Base-by-base conservation (phyloP, 2,329 filamentous ascomycete genomes). In the Massarina eburnea region DNA sequence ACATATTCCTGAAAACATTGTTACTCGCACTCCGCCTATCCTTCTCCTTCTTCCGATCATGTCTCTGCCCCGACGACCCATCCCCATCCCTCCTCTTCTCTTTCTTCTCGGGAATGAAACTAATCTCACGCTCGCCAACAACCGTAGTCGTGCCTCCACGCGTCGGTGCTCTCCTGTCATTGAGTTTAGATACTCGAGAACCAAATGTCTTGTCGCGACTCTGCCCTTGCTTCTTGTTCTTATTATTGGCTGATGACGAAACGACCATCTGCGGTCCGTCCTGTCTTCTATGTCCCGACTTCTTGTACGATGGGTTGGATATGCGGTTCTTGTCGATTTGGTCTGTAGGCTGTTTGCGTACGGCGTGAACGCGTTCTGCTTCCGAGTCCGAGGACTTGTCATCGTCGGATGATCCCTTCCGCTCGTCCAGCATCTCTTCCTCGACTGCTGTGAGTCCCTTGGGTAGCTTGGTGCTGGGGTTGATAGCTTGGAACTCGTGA, bases 401-500 rank as follows among this genome's bases (percentile, higher is more conserved):
- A 8, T 69, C 65, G 14, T 68, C 65, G 1, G 67, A 64, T 9
- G 65, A 68, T n/a, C 66, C 61, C 57, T 66, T 60, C 48, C 57
- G 48, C 40, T 73, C 56, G 49, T 75, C 75, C 33, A 82, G 61
- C 8, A 74, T 78, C 61, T 85, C 82, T 61, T 84, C 74, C 58
- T 85, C 82, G 18, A 74, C 83, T 4, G 81, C 82, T 0, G 71
- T 80, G 62, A 85, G 76, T 17, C 79, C 80, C 45, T 72, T 72
- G 35, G 70, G 71, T 40, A 73, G 67, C 61, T 75, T 81, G 7
- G 89, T 94, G 70, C 89, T 95, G 4, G 94, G 90, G 67, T 99
- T 99, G 71, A 95, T 84, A 36, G 86, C 80, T 48, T 85, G 82
- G 76, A 95, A 99, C 69, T 97, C 92, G 61, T 84, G 80, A 53